Conservation (phyloP, 805 yeast genomes). For the Teunomyces funiuensis region DNA sequence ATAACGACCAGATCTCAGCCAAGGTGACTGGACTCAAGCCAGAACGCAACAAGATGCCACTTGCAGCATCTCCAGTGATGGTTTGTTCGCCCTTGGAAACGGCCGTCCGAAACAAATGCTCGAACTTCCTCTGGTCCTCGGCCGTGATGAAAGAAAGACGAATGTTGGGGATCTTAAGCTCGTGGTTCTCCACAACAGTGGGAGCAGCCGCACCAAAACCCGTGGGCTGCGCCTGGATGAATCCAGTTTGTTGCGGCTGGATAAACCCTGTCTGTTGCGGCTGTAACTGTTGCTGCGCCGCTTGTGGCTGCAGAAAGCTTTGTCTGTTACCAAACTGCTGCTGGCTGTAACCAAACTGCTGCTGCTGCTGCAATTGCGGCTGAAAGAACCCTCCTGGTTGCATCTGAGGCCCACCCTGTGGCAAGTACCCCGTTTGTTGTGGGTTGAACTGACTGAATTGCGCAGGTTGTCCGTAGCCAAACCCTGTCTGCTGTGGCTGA, state of each 20-base stretch:
- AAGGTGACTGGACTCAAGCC: constrained; percentile 71
- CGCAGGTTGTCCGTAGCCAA: constrained; percentile 15
- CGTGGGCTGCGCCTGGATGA: constrained; percentile 44
- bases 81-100: constrained; percentile 71
- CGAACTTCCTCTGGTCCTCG: constrained; percentile 84
- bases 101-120: constrained; percentile 76
- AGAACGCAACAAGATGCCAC: constrained; percentile 76
- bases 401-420: constrained; percentile 5
- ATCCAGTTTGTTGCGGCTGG: constrained; percentile 38
- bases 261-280: constrained; percentile 21
- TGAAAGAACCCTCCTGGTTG: constrained; percentile 1
- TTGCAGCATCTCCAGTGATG: constrained; percentile 70
- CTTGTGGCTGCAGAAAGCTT: constrained; percentile 19
- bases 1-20: constrained; percentile 85
- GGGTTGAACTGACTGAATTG: constrained; percentile 8
- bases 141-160: constrained; percentile 83
- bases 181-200: constrained; percentile 50
- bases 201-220: constrained; percentile 45
- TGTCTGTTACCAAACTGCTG: constrained; percentile 15
- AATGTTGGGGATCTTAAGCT: constrained; percentile 67
- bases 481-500: constrained; percentile 25
- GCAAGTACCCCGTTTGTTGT: neutral
- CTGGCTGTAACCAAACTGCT: constrained; percentile 43
- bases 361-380: constrained; percentile 35
- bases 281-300: constrained; percentile 18